These are phyloP conservation scores for Eragrostis nindensis DNA, from an alignment of 176 grass and related monocot species.

Conservation along the genomic window DNA sequence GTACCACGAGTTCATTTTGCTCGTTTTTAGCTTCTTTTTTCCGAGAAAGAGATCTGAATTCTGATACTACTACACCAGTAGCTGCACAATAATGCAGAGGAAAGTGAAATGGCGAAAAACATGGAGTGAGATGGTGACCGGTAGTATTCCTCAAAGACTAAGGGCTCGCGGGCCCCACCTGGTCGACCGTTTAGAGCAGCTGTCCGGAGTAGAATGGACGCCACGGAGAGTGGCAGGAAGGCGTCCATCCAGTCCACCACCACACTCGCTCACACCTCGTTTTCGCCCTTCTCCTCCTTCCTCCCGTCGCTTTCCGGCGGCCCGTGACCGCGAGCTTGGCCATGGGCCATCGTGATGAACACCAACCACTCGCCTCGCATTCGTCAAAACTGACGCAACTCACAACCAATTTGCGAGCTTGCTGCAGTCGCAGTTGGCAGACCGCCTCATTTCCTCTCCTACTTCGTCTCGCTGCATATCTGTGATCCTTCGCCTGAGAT, in stretches of 20 bases:
- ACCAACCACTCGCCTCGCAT: not conserved
- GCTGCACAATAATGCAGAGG: constrained; percentile 19
- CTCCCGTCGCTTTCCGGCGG: not conserved
- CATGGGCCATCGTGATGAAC: not conserved
- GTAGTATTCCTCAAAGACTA: not conserved
- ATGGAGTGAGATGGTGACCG: not conserved
- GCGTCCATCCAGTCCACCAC: constrained; percentile 8
- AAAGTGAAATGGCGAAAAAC: not conserved
- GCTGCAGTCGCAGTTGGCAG: not conserved
- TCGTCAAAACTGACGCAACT: not conserved
- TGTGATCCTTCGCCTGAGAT: not conserved
- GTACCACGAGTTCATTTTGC: not conserved
- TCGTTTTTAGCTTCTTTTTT: not conserved
- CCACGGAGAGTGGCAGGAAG: constrained; percentile 27
- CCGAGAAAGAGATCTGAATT: not conserved
- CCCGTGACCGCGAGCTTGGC: constrained; percentile 14
- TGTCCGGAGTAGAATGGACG: constrained; percentile 63
- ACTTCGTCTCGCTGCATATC: not conserved
- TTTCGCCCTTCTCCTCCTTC: not conserved
- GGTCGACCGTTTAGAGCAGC: constrained; percentile 42
- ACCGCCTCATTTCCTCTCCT: not conserved
- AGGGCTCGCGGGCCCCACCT: not conserved
- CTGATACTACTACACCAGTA: not conserved
- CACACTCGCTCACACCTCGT: not conserved
- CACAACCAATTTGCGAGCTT: not conserved